Evolutionary conservation across 768 basidiomycete species (phyloP), one percentile per base, ranked within the genome.

Genomic region (Scleroderma citrinum): DNA sequence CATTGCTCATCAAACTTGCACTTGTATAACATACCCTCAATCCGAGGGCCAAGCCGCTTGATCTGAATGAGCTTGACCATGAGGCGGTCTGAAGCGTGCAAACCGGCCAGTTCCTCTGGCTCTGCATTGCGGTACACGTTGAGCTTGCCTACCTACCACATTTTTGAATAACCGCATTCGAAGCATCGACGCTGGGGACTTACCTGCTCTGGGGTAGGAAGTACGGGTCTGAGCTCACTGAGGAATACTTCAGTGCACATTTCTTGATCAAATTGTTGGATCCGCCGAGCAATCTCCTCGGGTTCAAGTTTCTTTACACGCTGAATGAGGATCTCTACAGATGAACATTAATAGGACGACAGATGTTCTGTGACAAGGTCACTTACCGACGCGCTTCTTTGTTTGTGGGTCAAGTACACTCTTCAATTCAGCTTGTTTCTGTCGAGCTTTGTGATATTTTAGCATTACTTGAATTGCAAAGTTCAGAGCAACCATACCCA

Each of bases 11-110:
- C 87, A 60, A 96, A 98, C 37, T 81, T 80, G 50, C 82, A 81
- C 59, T 85, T 86, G 64, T 93, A 97, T 30, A 96, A 74, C 96
- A 99, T 97, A n/a, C 91, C 85, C 59, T 95, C 83, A 51, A 98
- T 85, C 10, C 96, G 82, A 40, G 91, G 87, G 10, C 76, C 78
- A 10, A 99, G 74, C 31, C 92, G 85, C 37, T 95, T 82, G 23
- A 98, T 93, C 65, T 96, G 92, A 59, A 98, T 96, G 32, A 97
- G 75, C 54, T 94, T 88, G 21, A 99, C 92, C 90, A 99, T 93
- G 41, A 99, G 78, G 29, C 96, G 83, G 69, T 99, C 96, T 16
- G 96, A 87, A 17, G 87, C 84, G 67, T 97, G 94, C n/a, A 99
- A 74, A 26, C 80, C 81, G 36, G 82, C 84, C 12, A 99, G 80